Conservation (phyloP, 73 alveolate genomes). For the Blepharisma japonicum region DNA sequence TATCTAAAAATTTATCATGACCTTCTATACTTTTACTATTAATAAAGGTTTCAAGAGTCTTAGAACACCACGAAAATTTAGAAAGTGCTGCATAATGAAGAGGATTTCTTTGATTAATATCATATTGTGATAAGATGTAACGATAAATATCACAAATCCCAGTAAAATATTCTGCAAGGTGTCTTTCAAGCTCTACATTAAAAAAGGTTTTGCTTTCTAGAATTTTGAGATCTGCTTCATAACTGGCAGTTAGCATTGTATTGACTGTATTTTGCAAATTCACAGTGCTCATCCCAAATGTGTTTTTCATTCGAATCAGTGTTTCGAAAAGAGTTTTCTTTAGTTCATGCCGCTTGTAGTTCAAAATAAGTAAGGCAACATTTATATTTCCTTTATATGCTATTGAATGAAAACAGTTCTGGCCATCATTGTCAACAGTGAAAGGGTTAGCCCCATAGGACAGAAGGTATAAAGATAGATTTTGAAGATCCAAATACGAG, state of each 20-base stretch:
- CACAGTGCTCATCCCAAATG: slow-evolving; percentile 49
- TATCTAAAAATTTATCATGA: slow-evolving; percentile 34
- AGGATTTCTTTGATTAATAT: slow-evolving; percentile 46
- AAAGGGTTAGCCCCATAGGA: slow-evolving; percentile 51
- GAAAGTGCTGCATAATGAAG: slow-evolving; percentile 63
- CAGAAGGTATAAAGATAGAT: slow-evolving; percentile 51
- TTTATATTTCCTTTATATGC: slow-evolving; percentile 53
- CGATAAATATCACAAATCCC: slow-evolving; percentile 33
- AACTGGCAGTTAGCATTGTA: slow-evolving; percentile 47
- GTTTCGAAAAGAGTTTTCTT: slow-evolving; percentile 50
- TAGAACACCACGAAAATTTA: slow-evolving; percentile 54
- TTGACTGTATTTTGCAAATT: slow-evolving; percentile 56
- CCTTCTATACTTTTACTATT: slow-evolving; percentile 49
- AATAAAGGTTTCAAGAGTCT: slow-evolving; percentile 46
- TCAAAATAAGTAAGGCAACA: slow-evolving; percentile 36
- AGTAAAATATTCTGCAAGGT: slow-evolving; percentile 22
- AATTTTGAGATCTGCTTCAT: slow-evolving; percentile 38
- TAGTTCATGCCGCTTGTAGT: slow-evolving; percentile 38
- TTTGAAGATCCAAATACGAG: slow-evolving; percentile 52
- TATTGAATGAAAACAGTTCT: slow-evolving; percentile 45
- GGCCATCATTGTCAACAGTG: slow-evolving; percentile 41
- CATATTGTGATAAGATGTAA: slow-evolving; percentile 41
- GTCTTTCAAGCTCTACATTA: slow-evolving; percentile 40
- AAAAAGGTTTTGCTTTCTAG: slow-evolving; percentile 46
- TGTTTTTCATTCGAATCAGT: slow-evolving; percentile 44